A percentile compares a stretch with the other conserved stretches of the same genome.
phyloP scores from a whole-genome alignment of 176 grass and related monocot species.

The Bothriochloa decipiens region DNA sequence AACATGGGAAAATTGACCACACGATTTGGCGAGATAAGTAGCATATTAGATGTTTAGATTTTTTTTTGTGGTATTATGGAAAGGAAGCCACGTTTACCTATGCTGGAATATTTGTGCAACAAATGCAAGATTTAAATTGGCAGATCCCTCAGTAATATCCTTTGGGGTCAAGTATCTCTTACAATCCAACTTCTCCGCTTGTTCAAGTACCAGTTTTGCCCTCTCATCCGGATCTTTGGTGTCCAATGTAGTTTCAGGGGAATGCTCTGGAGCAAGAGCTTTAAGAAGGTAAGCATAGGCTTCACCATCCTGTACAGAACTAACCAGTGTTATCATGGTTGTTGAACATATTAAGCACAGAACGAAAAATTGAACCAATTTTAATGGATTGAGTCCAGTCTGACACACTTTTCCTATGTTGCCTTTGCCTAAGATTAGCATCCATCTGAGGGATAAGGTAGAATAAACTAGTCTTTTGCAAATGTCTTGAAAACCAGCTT shows the following conservation, averaged over 20 bases:
- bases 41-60: not conserved
- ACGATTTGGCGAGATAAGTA: not conserved
- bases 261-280: constrained; percentile 92
- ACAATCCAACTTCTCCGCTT: constrained; percentile 95
- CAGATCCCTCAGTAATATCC: constrained; percentile 96
- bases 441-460: not conserved
- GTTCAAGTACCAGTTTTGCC: constrained; percentile 94
- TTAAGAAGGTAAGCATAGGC: constrained; percentile 99
- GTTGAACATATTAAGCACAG: constrained; percentile 38
- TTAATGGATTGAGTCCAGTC: not conserved
- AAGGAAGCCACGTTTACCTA: constrained; percentile 54
- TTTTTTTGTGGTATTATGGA: not conserved
- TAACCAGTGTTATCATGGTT: constrained; percentile 35
- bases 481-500: constrained; percentile 6
- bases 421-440: not conserved
- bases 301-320: constrained; percentile 78
- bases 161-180: constrained; percentile 95
- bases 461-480: constrained; percentile 10
- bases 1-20: not conserved
- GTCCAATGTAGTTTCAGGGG: constrained; percentile 62
- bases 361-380: not conserved
- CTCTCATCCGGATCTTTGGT: constrained; percentile 82
- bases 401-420: not conserved
- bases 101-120: constrained; percentile 99
- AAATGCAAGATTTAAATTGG: constrained; percentile 99